Percentiles rank a stretch among this genome's conserved stretches.
Evolutionary conservation across 805 yeast genomes (phyloP).

Genomic region (Sugiyamaella valdiviana): DNA sequence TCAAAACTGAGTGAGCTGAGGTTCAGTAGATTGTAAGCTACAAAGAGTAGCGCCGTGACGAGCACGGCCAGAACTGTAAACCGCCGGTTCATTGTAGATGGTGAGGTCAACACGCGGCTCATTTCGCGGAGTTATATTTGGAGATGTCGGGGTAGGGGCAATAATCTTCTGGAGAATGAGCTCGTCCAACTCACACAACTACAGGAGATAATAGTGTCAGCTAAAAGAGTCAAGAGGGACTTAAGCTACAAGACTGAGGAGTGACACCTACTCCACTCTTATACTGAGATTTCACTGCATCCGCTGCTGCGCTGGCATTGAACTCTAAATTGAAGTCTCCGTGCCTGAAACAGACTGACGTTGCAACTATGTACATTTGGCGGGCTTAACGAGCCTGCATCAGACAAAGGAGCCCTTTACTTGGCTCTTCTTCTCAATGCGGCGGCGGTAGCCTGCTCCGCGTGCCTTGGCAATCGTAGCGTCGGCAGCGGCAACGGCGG

Average conservation of each 20-base stretch:
- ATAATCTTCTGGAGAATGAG: no score
- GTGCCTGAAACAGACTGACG: neutral
- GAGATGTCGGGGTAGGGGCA: neutral
- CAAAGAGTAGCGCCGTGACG: neutral
- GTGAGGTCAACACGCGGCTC: neutral
- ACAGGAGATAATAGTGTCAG: no score
- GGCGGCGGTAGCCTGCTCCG: conserved; percentile 44
- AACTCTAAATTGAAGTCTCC: neutral
- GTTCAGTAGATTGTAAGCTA: neutral
- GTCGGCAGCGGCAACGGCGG: conserved; percentile 64
- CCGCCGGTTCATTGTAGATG: neutral
- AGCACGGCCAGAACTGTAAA: neutral
- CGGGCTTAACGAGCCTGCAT: neutral
- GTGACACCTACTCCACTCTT: no score
- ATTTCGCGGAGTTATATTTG: neutral
- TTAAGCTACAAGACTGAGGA: no score
- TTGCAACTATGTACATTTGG: neutral
- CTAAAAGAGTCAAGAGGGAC: no score
- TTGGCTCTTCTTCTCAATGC: conserved; percentile 37
- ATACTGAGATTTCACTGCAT: no score
- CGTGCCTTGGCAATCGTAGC: conserved; percentile 58
- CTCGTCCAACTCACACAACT: no score
- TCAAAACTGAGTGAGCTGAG: neutral
- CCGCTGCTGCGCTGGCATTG: neutral
- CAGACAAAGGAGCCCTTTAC: neutral